Conservation (phyloP, 805 yeast genomes). For the Metschnikowia reukaufii region DNA sequence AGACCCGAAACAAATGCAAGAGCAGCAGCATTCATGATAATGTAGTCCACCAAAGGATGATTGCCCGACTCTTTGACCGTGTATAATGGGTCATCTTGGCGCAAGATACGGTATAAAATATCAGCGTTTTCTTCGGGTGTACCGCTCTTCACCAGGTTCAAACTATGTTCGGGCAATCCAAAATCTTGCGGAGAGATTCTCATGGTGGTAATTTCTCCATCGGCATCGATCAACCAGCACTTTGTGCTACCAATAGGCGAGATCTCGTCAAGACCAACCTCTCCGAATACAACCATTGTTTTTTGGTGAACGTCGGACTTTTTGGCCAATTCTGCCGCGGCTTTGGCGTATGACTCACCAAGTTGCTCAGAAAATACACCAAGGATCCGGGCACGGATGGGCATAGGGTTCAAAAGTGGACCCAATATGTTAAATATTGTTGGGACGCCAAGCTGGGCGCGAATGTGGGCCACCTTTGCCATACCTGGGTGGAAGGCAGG, state of each 20-base stretch:
- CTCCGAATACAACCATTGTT: constrained; percentile 93
- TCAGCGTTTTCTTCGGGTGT: constrained; percentile 85
- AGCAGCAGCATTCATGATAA: constrained; percentile 86
- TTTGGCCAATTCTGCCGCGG: constrained; percentile 64
- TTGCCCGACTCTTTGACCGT: constrained; percentile 41
- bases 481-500: constrained; percentile 93
- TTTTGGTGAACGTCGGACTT: constrained; percentile 44
- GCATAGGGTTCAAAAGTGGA: constrained; percentile 90
- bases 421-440: constrained; percentile 94
- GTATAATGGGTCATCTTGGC: constrained; percentile 47
- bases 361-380: constrained; percentile 83
- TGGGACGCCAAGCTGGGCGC: constrained; percentile 81
- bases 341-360: constrained; percentile 83
- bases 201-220: constrained; percentile 43
- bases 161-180: constrained; percentile 71
- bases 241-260: constrained; percentile 83
- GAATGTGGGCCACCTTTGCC: constrained; percentile 76
- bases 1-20: constrained; percentile 75
- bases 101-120: constrained; percentile 44
- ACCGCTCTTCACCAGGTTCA: constrained; percentile 72
- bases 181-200: constrained; percentile 72
- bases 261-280: constrained; percentile 88
- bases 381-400: constrained; percentile 71
- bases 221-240: constrained; percentile 66
- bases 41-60: constrained; percentile 80